A percentile compares a stretch with the other conserved stretches of the same genome.
These are phyloP conservation scores for Penium margaritaceum DNA, from an alignment of 139 green algal species.

Conservation along the genomic window DNA sequence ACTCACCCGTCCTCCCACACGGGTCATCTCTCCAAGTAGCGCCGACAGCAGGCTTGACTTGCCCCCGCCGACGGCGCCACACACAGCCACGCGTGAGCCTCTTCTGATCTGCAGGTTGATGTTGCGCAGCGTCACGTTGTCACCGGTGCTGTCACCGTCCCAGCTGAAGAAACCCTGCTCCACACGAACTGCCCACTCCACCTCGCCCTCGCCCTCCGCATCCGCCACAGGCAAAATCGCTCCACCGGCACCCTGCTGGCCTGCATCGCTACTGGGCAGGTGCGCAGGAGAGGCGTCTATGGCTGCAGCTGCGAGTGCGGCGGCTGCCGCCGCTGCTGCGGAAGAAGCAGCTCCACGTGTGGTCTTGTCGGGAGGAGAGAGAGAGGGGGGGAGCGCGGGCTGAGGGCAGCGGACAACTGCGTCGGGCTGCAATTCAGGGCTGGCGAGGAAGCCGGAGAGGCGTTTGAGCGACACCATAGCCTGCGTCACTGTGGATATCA, in stretches of 20 bases:
- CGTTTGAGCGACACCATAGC: conserved; percentile 36
- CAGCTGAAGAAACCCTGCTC: conserved; percentile 15
- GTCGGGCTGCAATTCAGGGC: conserved; percentile 15
- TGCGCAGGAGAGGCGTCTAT: too few species aligned
- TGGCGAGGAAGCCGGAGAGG: conserved; percentile 11
- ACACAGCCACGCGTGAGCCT: conserved; percentile 54
- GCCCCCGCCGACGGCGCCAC: conserved; percentile 55
- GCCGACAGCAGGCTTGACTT: conserved; percentile 44
- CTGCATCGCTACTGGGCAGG: too few species aligned
- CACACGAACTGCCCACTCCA: not conserved
- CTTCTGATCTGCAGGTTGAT: conserved; percentile 26
- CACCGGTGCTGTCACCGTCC: not conserved
- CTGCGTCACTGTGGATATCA: conserved; percentile 7
- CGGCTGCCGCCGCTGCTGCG: too few species aligned
- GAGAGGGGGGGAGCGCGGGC: too few species aligned
- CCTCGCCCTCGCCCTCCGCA: too few species aligned
- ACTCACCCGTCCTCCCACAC: conserved; percentile 20
- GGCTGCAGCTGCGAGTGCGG: too few species aligned
- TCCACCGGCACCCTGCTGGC: too few species aligned
- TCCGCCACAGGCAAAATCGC: too few species aligned
- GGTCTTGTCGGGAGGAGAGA: too few species aligned
- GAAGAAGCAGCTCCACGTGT: too few species aligned
- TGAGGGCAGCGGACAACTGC: too few species aligned
- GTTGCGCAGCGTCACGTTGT: not conserved
- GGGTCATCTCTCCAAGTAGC: conserved; percentile 39